These are phyloP conservation scores for Yarrowia hollandica DNA, from an alignment of 805 yeast genomes.

Conservation along the genomic window DNA sequence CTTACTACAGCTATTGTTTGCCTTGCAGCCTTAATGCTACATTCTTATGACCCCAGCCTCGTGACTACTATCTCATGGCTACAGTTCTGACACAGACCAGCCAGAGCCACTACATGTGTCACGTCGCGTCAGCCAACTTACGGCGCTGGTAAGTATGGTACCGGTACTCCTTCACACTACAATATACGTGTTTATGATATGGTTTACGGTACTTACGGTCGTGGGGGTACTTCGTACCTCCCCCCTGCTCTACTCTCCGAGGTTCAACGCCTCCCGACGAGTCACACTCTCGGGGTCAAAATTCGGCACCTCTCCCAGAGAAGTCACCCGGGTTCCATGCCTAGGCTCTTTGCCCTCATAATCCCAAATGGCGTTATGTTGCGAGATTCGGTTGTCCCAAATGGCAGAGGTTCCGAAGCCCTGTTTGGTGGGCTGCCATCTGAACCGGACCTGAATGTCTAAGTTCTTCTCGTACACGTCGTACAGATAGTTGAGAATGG, in stretches of 20 bases:
- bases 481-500: slow-evolving; percentile 50
- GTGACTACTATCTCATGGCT: too few species aligned
- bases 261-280: slow-evolving; percentile 22
- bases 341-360: slow-evolving; percentile 46
- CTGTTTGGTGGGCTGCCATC: slow-evolving; percentile 48
- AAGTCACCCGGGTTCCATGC: slow-evolving; percentile 49
- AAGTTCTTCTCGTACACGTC: slow-evolving; percentile 52
- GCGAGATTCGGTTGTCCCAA: slow-evolving; percentile 61
- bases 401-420: slow-evolving; percentile 54
- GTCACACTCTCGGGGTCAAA: slow-evolving; percentile 46
- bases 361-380: slow-evolving; percentile 57
- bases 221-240: too few species aligned
- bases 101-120: too few species aligned
- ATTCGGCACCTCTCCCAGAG: slow-evolving; percentile 55
- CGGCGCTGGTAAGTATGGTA: too few species aligned
- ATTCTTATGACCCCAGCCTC: too few species aligned
- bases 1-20: too few species aligned
- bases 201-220: too few species aligned
- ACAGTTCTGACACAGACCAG: too few species aligned
- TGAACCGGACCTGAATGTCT: slow-evolving; percentile 56
- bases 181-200: too few species aligned
- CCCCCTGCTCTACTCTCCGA: neutral
- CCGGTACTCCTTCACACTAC: too few species aligned
- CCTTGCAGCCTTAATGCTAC: too few species aligned
- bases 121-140: too few species aligned